Conservation (phyloP, 2,329 filamentous ascomycete genomes). For the Venturia effusa region DNA sequence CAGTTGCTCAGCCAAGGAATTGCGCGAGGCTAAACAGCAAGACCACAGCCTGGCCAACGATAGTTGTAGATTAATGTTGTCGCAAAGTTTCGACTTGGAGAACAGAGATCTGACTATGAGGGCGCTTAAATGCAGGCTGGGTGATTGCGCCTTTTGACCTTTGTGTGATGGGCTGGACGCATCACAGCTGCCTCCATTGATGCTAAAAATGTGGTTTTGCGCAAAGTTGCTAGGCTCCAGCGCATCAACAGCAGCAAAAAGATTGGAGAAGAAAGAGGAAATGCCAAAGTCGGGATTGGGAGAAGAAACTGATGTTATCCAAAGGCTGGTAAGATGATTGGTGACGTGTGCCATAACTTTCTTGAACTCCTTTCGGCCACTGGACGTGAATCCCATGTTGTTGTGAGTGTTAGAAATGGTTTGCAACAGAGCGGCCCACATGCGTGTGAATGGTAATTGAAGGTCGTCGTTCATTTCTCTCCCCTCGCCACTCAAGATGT, state of each 20-base stretch:
- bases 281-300: not conserved
- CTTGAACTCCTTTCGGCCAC: not conserved
- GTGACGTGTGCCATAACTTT: not conserved
- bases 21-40: not conserved
- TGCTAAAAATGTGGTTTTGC: not conserved
- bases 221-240: not conserved
- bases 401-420: not conserved
- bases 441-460: not conserved
- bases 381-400: not conserved
- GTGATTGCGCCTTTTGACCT: not conserved
- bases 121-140: not conserved
- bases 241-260: not conserved
- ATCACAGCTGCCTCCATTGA: not conserved
- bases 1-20: not conserved
- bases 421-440: not conserved
- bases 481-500: not conserved
- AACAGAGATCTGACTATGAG: not conserved
- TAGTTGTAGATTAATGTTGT: not conserved
- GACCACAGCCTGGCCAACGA: not conserved
- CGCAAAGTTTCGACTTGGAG: not conserved
- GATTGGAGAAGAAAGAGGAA: not conserved
- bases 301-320: not conserved
- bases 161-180: not conserved
- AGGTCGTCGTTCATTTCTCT: not conserved
- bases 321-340: not conserved